Evolutionary conservation across 495 filamentous ascomycete species (phyloP).

Genomic region (Neurospora sp.): DNA sequence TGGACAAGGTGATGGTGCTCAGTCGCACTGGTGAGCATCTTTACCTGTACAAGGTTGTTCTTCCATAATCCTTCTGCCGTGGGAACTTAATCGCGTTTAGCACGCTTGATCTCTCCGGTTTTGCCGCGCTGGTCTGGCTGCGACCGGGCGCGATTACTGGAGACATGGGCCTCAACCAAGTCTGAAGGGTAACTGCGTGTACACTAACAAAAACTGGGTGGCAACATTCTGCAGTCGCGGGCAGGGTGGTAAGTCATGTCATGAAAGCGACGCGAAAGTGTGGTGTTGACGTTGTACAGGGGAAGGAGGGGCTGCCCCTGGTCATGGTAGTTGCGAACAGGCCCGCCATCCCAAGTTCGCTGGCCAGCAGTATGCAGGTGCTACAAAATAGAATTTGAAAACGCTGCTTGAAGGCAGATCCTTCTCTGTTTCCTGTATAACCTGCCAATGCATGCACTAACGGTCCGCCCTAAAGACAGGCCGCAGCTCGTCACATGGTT

Average conservation of each 20-base stretch:
- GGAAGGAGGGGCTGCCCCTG: background rate
- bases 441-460: background rate
- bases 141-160: background rate
- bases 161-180: background rate
- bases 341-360: background rate
- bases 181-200: background rate
- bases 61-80: background rate
- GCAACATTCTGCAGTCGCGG: background rate
- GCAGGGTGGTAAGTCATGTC: background rate
- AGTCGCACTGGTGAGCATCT: background rate
- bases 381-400: too few species aligned
- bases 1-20: background rate
- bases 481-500: conserved; percentile 7
- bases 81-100: background rate
- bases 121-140: background rate
- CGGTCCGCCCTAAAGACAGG: background rate
- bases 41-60: too few species aligned
- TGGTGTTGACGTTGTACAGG: background rate
- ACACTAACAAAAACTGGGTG: background rate
- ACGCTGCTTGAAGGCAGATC: too few species aligned
- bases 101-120: background rate
- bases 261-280: background rate
- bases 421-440: background rate
- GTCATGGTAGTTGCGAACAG: background rate
- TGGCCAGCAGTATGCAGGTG: background rate